A percentile compares a stretch with the other conserved stretches of the same genome.
Conservation (phyloP, 2,329 filamentous ascomycete species). For the Botrytis sinoallii region DNA sequence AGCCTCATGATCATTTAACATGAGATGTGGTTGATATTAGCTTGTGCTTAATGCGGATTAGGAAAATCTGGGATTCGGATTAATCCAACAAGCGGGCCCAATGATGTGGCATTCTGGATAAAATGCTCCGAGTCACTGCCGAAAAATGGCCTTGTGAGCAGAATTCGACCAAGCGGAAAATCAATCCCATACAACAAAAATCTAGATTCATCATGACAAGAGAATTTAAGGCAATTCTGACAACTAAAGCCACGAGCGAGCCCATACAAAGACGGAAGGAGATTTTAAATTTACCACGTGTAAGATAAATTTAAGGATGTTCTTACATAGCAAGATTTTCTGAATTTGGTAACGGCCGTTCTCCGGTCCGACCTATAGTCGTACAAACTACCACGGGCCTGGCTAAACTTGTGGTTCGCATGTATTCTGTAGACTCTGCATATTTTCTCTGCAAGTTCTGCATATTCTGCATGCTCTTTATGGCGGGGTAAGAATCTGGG, state of each 20-base stretch:
- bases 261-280: slow-evolving; percentile 2
- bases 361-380: slow-evolving; percentile 17
- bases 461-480: not conserved
- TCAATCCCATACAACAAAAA: not conserved
- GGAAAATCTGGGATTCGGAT: slow-evolving; percentile 9
- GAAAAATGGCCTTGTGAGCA: slow-evolving; percentile 21
- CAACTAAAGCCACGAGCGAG: not conserved
- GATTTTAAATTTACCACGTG: slow-evolving; percentile 8
- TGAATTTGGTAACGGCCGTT: slow-evolving; percentile 20
- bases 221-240: not conserved
- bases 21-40: slow-evolving; percentile 11
- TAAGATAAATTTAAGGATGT: not conserved
- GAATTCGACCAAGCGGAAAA: slow-evolving; percentile 1
- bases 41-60: slow-evolving; percentile 7
- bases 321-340: not conserved
- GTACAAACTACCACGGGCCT: slow-evolving; percentile 1
- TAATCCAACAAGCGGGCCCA: slow-evolving; percentile 18
- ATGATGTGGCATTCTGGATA: slow-evolving; percentile 6
- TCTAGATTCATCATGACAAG: not conserved
- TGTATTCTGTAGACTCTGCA: not conserved
- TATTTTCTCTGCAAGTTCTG: not conserved
- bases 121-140: slow-evolving; percentile 17
- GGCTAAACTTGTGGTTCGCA: not conserved
- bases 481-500: slow-evolving; percentile 14
- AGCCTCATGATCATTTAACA: slow-evolving; percentile 17